Conservation (phyloP, 768 basidiomycete species). For the Kwoniella heveanensis region DNA sequence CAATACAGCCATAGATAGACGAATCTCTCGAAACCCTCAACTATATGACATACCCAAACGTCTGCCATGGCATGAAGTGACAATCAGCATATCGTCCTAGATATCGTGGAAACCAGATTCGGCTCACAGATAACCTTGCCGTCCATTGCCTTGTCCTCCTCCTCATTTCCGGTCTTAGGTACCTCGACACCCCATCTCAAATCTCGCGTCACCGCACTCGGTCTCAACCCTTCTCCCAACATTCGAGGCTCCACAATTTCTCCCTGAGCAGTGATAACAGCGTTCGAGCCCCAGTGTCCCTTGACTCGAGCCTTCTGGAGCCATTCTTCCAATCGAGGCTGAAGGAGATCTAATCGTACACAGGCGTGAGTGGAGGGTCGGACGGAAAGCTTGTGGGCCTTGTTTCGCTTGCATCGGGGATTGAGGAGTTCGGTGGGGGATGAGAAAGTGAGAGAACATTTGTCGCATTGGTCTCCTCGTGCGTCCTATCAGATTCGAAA, state of each 20-base stretch:
- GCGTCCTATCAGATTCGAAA: slow-evolving; percentile 67
- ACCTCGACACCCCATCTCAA: slow-evolving; percentile 95
- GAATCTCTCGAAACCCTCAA: background rate
- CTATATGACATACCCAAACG: slow-evolving; percentile 76
- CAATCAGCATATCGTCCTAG: too few relatives aligned
- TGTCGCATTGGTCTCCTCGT: slow-evolving; percentile 96
- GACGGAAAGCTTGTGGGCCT: slow-evolving; percentile 73
- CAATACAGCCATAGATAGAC: background rate
- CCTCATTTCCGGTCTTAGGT: slow-evolving; percentile 66
- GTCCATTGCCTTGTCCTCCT: slow-evolving; percentile 80
- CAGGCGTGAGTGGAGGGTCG: slow-evolving; percentile 87
- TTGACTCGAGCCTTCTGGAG: slow-evolving; percentile 74
- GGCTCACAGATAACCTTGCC: slow-evolving; percentile 94
- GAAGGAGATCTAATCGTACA: slow-evolving; percentile 78
- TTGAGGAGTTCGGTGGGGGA: slow-evolving; percentile 84
- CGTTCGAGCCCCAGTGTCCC: slow-evolving; percentile 91
- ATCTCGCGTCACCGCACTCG: slow-evolving; percentile 91
- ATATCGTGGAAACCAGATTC: background rate
- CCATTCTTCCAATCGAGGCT: slow-evolving; percentile 82
- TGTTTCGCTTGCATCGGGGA: slow-evolving; percentile 89
- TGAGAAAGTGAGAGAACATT: slow-evolving; percentile 86
- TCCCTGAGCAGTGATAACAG: slow-evolving; percentile 83
- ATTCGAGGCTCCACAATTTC: slow-evolving; percentile 86
- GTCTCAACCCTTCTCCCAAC: slow-evolving; percentile 73
- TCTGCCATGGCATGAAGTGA: slow-evolving; percentile 60